Evolutionary conservation across 805 yeast genomes (phyloP).

Genomic region (Sungouiella blattae): DNA sequence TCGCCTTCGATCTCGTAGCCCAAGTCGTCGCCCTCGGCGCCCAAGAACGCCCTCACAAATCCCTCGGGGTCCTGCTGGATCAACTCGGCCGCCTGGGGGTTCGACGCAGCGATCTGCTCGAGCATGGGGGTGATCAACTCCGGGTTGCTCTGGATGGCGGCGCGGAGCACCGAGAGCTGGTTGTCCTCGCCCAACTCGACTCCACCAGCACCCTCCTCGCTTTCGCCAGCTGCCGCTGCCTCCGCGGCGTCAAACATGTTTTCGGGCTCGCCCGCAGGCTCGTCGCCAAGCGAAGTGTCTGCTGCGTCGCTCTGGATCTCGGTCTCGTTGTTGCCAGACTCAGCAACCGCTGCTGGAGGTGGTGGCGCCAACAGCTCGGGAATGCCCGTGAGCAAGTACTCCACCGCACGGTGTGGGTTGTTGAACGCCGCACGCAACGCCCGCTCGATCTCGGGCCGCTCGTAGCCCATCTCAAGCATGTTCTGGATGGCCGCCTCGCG

Average conservation of each 20-base stretch:
- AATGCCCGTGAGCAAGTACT: constrained; percentile 84
- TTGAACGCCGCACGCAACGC: constrained; percentile 95
- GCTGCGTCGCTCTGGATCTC: constrained; percentile 12
- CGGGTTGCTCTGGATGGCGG: constrained; percentile 79
- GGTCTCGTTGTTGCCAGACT: background rate
- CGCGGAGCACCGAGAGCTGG: constrained; percentile 58
- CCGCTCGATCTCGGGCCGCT: constrained; percentile 77
- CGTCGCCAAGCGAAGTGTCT: background rate
- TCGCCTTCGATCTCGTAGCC: constrained; percentile 36
- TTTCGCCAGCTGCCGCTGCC: constrained; percentile 31
- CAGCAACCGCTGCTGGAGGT: constrained; percentile 9
- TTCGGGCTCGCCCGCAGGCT: constrained; percentile 18
- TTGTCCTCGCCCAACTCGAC: constrained; percentile 42
- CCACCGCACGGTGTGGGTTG: constrained; percentile 98
- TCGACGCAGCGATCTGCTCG: constrained; percentile 73
- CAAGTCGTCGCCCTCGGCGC: constrained; percentile 51
- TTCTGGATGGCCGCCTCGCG: constrained; percentile 75
- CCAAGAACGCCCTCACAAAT: constrained; percentile 68
- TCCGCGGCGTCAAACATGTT: constrained; percentile 55
- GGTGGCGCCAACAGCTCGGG: constrained; percentile 58
- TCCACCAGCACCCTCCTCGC: constrained; percentile 11
- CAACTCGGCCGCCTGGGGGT: constrained; percentile 80
- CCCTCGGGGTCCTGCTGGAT: constrained; percentile 88
- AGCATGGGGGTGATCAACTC: constrained; percentile 81
- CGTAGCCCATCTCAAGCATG: constrained; percentile 96